Evolutionary conservation across 805 yeast species (phyloP).

Genomic region (Starmerella potacharoeniae): DNA sequence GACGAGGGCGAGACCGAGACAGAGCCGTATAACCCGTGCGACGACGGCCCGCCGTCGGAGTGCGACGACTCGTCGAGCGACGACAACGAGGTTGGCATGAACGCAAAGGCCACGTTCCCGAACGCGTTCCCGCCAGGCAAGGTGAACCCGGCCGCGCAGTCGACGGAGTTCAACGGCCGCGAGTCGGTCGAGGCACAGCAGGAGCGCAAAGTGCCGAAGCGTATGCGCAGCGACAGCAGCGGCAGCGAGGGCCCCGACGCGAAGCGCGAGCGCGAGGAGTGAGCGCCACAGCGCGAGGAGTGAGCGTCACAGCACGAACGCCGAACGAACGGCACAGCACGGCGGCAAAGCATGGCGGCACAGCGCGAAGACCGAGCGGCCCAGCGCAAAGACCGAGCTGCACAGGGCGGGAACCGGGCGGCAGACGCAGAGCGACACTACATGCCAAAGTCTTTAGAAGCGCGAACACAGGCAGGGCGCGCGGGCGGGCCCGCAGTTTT

Average conservation of each 20-base stretch:
- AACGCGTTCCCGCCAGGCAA: slow-evolving; percentile 17
- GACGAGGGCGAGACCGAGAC: neutral
- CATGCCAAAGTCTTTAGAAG: too few species aligned
- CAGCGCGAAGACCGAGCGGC: too few species aligned
- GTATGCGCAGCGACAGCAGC: neutral
- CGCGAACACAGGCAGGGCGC: too few species aligned
- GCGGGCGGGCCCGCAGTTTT: too few species aligned
- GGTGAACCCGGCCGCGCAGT: slow-evolving; percentile 12
- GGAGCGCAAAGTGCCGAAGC: slow-evolving; percentile 9
- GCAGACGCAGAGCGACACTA: too few species aligned
- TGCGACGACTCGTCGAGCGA: neutral
- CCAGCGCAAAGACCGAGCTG: too few species aligned
- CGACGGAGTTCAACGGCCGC: slow-evolving; percentile 11
- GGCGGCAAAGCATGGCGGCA: too few species aligned
- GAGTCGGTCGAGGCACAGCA: slow-evolving; percentile 16
- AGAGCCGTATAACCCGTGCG: slow-evolving; percentile 14
- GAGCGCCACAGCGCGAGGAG: neutral
- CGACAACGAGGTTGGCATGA: neutral
- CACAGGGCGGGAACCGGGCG: too few species aligned
- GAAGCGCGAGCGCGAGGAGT: neutral
- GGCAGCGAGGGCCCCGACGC: neutral
- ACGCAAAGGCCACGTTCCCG: slow-evolving; percentile 10
- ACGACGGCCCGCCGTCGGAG: neutral
- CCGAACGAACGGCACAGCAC: too few species aligned
- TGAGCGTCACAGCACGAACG: too few species aligned